These are phyloP conservation scores for Kockiozyma suomiensis DNA, from an alignment of 805 yeast genomes.

Conservation along the genomic window DNA sequence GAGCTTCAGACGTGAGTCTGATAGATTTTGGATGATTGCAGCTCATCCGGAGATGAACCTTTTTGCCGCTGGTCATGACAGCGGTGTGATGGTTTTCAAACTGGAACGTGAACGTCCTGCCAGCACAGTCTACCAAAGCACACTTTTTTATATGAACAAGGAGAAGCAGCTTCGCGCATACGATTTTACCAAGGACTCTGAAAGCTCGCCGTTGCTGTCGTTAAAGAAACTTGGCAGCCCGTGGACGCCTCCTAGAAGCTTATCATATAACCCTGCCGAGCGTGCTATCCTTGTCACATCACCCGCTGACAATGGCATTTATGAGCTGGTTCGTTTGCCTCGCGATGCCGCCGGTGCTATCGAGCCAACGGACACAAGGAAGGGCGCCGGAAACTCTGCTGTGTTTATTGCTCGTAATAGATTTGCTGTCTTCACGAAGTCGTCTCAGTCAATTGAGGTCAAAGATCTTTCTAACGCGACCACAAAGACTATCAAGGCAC, in stretches of 20 bases:
- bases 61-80: constrained; percentile 92
- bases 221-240: constrained; percentile 81
- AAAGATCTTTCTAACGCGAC: constrained; percentile 79
- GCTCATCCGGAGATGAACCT: constrained; percentile 88
- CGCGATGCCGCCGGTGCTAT: constrained; percentile 90
- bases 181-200: constrained; percentile 65
- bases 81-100: constrained; percentile 97
- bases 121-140: constrained; percentile 69
- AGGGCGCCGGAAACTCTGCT: constrained; percentile 84
- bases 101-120: constrained; percentile 98
- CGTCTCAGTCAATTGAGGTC: constrained; percentile 69
- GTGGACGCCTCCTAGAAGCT: constrained; percentile 81
- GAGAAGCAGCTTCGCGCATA: constrained; percentile 85
- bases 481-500: constrained; percentile 73
- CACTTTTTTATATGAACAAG: constrained; percentile 71
- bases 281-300: constrained; percentile 81
- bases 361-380: constrained; percentile 79
- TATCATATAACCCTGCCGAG: constrained; percentile 92
- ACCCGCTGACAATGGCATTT: constrained; percentile 60
- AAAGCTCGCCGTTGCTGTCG: constrained; percentile 76
- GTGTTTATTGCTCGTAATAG: constrained; percentile 92
- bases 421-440: constrained; percentile 75
- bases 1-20: constrained; percentile 90
- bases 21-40: constrained; percentile 90
- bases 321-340: constrained; percentile 76